Percentiles rank a stretch among this genome's conserved stretches.
These are phyloP conservation scores for Cyberlindnera sargentensis DNA, from an alignment of 805 yeast species.

Conservation along the genomic window DNA sequence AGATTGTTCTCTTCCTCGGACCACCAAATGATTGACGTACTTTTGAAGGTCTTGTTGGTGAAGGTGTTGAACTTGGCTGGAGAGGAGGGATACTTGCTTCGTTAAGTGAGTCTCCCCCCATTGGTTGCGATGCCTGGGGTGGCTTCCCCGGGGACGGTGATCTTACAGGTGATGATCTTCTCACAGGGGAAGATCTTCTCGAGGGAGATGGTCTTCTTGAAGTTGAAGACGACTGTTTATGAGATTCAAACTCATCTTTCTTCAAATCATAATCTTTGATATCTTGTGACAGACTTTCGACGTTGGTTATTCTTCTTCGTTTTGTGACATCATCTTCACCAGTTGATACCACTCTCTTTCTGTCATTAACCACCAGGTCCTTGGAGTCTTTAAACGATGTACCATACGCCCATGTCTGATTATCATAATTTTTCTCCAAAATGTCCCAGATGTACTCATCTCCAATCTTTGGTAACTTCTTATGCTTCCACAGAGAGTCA, in stretches of 20 bases:
- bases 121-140: neutral
- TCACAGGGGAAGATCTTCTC: too few species aligned
- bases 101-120: constrained; percentile 3
- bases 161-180: neutral
- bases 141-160: neutral
- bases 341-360: constrained; percentile 1
- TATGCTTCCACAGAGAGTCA: constrained; percentile 16
- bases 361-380: constrained; percentile 1
- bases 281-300: constrained; percentile 11
- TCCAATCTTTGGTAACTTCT: constrained; percentile 5
- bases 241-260: neutral
- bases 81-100: neutral
- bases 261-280: constrained; percentile 9
- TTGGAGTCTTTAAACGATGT: constrained; percentile 8
- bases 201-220: neutral
- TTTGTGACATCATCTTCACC: constrained; percentile 1
- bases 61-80: neutral
- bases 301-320: constrained; percentile 5
- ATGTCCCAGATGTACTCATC: constrained; percentile 19
- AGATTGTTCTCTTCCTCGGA: constrained; percentile 18
- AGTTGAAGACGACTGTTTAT: neutral
- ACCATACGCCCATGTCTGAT: constrained; percentile 11
- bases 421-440: constrained; percentile 6
- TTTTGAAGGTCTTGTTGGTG: neutral
- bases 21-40: constrained; percentile 16